These are phyloP conservation scores for Talaromyces proteolyticus DNA, from an alignment of 495 filamentous ascomycete species.

Conservation along the genomic window DNA sequence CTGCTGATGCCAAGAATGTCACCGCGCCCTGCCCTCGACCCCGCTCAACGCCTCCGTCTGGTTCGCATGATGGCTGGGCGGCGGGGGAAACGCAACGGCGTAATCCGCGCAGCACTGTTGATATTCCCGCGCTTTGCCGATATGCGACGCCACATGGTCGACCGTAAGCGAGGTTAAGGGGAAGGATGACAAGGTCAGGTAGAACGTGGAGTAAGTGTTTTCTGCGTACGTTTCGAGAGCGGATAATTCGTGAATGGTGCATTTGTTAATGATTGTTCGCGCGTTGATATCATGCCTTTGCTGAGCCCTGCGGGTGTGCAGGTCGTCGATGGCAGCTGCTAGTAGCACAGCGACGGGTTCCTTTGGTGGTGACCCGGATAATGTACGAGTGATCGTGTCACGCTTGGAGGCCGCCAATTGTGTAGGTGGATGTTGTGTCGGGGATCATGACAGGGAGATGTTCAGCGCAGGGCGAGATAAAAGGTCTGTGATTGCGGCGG, in stretches of 20 bases:
- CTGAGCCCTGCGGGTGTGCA: conserved; percentile 57
- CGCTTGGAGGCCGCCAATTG: conserved; percentile 82
- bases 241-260: conserved; percentile 69
- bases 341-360: conserved; percentile 89
- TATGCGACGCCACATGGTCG: conserved; percentile 89
- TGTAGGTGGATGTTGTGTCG: conserved; percentile 75
- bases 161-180: conserved; percentile 74
- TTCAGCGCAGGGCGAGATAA: conserved; percentile 91
- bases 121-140: conserved; percentile 92
- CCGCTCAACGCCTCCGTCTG: conserved; percentile 19
- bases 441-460: conserved; percentile 79
- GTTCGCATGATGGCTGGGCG: conserved; percentile 49
- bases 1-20: conserved; percentile 73
- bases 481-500: conserved; percentile 64
- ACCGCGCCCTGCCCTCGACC: conserved; percentile 64
- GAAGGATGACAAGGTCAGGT: conserved; percentile 73
- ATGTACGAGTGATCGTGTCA: conserved; percentile 68
- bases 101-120: conserved; percentile 73
- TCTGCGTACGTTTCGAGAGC: conserved; percentile 85
- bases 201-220: conserved; percentile 88
- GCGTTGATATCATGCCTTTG: conserved; percentile 68
- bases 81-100: conserved; percentile 73
- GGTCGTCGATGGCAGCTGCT: conserved; percentile 57
- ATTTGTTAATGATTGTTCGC: conserved; percentile 80
- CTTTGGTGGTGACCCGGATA: conserved; percentile 71